phyloP scores from a whole-genome alignment of 164 flowering plant genomes.

The Chloranthus sessilifolius region DNA sequence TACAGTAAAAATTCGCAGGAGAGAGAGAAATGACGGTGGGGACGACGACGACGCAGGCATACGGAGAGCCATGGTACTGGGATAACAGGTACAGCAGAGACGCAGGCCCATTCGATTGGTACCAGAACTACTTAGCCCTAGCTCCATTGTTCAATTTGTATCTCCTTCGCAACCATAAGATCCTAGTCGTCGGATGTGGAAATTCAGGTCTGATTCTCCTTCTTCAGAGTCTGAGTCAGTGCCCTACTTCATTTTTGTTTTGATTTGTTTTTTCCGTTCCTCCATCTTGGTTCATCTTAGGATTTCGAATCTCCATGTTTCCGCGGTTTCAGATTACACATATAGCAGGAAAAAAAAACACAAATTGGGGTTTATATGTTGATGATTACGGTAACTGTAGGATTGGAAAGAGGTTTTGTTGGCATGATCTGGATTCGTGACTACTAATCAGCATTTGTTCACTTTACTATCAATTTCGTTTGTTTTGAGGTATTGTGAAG shows the following conservation, averaged over 20 bases:
- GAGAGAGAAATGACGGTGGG: slow-evolving; percentile 22
- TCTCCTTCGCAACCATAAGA: slow-evolving; percentile 34
- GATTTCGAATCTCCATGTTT: neutral
- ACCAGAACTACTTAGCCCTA: slow-evolving; percentile 70
- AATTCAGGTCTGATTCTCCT: slow-evolving; percentile 47
- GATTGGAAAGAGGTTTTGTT: too few relatives aligned
- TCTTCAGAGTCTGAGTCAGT: too few relatives aligned
- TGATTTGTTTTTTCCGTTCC: neutral
- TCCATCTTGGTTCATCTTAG: too few relatives aligned
- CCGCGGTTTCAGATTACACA: too few relatives aligned
- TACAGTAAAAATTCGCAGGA: slow-evolving; percentile 1
- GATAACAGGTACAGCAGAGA: slow-evolving; percentile 69
- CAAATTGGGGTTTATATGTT: too few relatives aligned
- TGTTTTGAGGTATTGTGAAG: too few relatives aligned
- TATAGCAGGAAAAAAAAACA: too few relatives aligned
- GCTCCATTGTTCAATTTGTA: slow-evolving; percentile 69
- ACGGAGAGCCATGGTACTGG: slow-evolving; percentile 90
- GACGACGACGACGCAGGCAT: slow-evolving; percentile 44
- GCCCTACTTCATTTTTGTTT: neutral
- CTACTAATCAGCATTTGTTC: too few relatives aligned
- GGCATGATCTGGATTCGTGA: too few relatives aligned
- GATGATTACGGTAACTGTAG: too few relatives aligned
- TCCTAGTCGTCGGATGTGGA: slow-evolving; percentile 82
- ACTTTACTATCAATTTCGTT: too few relatives aligned
- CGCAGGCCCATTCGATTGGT: slow-evolving; percentile 76